These are phyloP conservation scores for Miamiensis avidus DNA, from an alignment of 169 alveolate species.

Conservation along the genomic window DNA sequence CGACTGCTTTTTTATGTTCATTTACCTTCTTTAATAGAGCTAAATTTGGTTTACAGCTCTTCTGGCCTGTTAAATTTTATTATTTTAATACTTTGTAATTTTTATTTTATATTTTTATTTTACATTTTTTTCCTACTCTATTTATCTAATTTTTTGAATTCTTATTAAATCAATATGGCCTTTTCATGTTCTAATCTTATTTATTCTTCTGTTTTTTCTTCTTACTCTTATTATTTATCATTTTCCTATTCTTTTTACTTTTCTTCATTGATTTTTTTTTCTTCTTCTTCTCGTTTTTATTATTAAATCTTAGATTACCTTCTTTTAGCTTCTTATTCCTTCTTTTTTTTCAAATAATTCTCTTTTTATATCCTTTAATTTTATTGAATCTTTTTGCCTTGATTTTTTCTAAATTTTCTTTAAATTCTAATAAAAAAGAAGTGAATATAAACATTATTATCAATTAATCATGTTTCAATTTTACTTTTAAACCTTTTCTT, in stretches of 20 bases:
- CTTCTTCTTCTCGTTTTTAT: not conserved
- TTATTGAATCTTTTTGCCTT: not conserved
- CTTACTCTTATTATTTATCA: not conserved
- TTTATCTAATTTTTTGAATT: not conserved
- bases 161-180: not conserved
- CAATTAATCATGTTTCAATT: no score
- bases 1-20: no score
- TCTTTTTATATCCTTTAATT: not conserved
- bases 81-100: no score
- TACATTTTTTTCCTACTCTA: no score
- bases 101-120: no score
- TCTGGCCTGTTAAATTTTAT: no score
- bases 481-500: no score
- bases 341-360: no score
- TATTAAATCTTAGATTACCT: not conserved
- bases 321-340: not conserved
- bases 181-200: not conserved
- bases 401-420: not conserved
- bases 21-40: no score
- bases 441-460: no score
- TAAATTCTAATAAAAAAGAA: not conserved
- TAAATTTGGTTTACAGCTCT: no score
- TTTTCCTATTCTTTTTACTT: not conserved
- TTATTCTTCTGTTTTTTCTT: not conserved
- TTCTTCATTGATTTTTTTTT: not conserved